Conservation (phyloP, 2,329 filamentous ascomycete genomes). For the Neonectria sp. region DNA sequence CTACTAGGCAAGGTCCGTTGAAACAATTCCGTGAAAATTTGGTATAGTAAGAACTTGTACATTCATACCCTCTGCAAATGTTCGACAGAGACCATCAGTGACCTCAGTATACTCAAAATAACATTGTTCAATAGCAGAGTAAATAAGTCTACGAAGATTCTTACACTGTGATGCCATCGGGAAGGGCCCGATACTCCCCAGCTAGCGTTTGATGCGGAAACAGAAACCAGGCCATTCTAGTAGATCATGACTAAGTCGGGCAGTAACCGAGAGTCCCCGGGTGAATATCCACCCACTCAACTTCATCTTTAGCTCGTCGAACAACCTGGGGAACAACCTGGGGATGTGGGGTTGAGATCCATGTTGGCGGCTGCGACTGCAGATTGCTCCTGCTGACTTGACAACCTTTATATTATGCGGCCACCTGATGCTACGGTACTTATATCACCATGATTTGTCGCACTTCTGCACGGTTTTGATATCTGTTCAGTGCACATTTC, state of each 20-base stretch:
- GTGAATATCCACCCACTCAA: slow-evolving; percentile 5
- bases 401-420: background rate
- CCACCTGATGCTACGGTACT: slow-evolving; percentile 30
- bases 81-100: too few relatives aligned
- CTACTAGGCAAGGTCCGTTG: too few relatives aligned
- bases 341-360: slow-evolving; percentile 4
- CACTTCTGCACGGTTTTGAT: background rate
- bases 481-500: background rate
- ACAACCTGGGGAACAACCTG: background rate
- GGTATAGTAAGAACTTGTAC: too few relatives aligned
- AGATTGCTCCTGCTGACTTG: background rate
- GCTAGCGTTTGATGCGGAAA: background rate
- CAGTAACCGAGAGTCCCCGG: slow-evolving; percentile 14
- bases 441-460: slow-evolving; percentile 33
- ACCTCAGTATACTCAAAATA: too few relatives aligned
- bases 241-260: background rate
- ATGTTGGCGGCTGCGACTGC: background rate
- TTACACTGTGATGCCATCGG: background rate
- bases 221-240: background rate
- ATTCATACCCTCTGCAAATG: too few relatives aligned
- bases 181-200: slow-evolving; percentile 38
- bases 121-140: too few relatives aligned
- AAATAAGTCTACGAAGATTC: background rate
- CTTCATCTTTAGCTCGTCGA: background rate
- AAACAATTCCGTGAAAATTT: too few relatives aligned